phyloP scores from a whole-genome alignment of 495 filamentous ascomycete species.

The Aspergillus indologenus region DNA sequence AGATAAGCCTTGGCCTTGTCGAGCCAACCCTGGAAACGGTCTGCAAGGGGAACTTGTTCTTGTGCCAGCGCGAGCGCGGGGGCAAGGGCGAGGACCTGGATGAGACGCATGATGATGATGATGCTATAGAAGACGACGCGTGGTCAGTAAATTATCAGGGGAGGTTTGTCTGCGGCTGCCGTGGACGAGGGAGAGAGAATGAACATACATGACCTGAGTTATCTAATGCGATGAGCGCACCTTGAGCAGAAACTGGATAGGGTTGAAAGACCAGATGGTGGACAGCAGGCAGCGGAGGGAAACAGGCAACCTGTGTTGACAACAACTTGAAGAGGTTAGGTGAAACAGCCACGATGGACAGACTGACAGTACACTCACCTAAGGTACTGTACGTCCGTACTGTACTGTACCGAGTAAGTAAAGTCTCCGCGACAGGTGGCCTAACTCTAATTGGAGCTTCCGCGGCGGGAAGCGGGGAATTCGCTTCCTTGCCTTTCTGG shows the following conservation, averaged over 20 bases:
- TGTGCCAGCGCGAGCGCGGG: slow-evolving; percentile 69
- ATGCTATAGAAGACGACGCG: slow-evolving; percentile 14
- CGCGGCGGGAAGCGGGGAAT: slow-evolving; percentile 17
- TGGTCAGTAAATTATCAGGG: slow-evolving; percentile 9
- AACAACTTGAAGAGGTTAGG: slow-evolving; percentile 19
- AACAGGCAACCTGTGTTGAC: slow-evolving; percentile 18
- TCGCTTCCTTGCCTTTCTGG: not conserved
- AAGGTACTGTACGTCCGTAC: too few relatives aligned
- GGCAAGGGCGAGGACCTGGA: slow-evolving; percentile 59
- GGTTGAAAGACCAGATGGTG: slow-evolving; percentile 24
- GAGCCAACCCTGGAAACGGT: slow-evolving; percentile 64
- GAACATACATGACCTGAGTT: slow-evolving; percentile 22
- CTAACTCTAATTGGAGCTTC: slow-evolving; percentile 21
- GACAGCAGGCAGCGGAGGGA: slow-evolving; percentile 28
- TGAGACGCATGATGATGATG: slow-evolving; percentile 63
- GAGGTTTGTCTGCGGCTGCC: not conserved
- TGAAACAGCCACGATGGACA: slow-evolving; percentile 26
- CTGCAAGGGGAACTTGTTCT: slow-evolving; percentile 68
- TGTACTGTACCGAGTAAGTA: not conserved
- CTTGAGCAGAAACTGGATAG: slow-evolving; percentile 14
- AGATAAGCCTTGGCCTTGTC: slow-evolving; percentile 59
- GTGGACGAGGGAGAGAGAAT: slow-evolving; percentile 3
- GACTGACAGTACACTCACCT: not conserved
- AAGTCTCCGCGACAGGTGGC: slow-evolving; percentile 18
- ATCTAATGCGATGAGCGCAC: slow-evolving; percentile 17